Evolutionary conservation across 176 grass and related monocot genomes (phyloP).

Genomic region (Oryza australiensis): DNA sequence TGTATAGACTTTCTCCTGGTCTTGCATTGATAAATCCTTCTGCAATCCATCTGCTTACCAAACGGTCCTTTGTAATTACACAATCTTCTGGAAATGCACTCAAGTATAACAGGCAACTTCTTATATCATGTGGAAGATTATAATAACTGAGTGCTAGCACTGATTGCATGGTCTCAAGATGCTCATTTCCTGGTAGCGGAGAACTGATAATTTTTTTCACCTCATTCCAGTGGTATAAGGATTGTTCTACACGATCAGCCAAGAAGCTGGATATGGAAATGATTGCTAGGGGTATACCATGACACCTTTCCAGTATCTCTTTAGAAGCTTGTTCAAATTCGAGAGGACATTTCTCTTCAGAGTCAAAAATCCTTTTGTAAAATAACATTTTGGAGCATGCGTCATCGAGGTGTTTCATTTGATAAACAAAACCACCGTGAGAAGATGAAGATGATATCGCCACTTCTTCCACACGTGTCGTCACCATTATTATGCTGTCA

Average conservation of each 20-base stretch:
- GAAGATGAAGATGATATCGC: neutral
- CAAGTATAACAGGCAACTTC: neutral
- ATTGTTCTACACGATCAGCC: neutral
- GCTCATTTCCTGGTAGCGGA: neutral
- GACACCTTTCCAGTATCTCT: neutral
- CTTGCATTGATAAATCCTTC: no score
- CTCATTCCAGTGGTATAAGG: neutral
- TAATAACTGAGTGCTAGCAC: neutral
- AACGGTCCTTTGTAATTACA: no score
- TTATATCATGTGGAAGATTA: neutral
- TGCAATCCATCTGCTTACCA: no score
- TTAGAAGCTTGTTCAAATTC: neutral
- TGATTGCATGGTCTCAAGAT: neutral
- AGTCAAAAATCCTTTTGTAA: neutral
- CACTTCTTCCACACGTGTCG: neutral
- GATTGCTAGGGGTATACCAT: neutral
- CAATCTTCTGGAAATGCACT: no score
- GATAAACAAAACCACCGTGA: neutral
- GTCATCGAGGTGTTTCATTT: neutral
- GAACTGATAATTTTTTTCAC: neutral
- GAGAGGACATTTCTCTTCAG: neutral
- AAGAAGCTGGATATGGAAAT: neutral
- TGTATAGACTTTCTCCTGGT: no score
- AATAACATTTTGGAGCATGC: neutral
- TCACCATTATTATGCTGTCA: neutral